A percentile compares a stretch with the other conserved stretches of the same genome.
Evolutionary conservation across 768 basidiomycete species (phyloP).

Genomic region (Gautieria morchelliformis): DNA sequence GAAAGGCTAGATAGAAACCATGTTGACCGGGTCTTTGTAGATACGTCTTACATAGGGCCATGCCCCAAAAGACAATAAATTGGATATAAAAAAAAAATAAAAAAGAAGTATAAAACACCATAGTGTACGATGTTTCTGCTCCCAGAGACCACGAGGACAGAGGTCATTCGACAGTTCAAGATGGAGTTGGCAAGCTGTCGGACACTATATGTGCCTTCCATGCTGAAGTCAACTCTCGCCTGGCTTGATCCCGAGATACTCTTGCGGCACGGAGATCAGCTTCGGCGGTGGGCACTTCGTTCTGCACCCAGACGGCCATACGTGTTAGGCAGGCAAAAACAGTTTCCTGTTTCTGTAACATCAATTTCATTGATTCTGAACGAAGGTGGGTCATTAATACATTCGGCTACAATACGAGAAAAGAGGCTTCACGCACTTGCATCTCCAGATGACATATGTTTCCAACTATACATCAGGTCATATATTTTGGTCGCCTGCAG

Average conservation of each 20-base stretch:
- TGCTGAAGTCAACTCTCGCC: background rate
- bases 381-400: background rate
- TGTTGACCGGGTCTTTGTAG: too few species aligned
- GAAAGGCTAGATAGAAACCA: too few species aligned
- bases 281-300: constrained; percentile 5
- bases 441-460: background rate
- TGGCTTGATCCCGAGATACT: background rate
- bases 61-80: too few species aligned
- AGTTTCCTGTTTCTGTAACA: constrained; percentile 9
- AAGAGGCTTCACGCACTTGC: background rate
- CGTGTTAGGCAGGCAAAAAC: constrained; percentile 5
- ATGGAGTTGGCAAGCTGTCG: background rate
- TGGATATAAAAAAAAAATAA: too few species aligned
- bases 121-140: too few species aligned
- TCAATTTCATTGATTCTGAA: constrained; percentile 4
- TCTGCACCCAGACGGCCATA: constrained; percentile 10
- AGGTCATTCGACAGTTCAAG: background rate
- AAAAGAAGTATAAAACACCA: too few species aligned
- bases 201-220: background rate
- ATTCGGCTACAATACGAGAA: background rate
- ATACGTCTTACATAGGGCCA: too few species aligned
- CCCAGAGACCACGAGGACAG: too few species aligned
- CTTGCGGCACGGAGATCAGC: background rate
- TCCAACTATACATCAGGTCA: constrained; percentile 7
- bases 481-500: constrained; percentile 10